These are phyloP conservation scores for Cochliopodium minus DNA, from an alignment of 208 protist species.

Conservation along the genomic window DNA sequence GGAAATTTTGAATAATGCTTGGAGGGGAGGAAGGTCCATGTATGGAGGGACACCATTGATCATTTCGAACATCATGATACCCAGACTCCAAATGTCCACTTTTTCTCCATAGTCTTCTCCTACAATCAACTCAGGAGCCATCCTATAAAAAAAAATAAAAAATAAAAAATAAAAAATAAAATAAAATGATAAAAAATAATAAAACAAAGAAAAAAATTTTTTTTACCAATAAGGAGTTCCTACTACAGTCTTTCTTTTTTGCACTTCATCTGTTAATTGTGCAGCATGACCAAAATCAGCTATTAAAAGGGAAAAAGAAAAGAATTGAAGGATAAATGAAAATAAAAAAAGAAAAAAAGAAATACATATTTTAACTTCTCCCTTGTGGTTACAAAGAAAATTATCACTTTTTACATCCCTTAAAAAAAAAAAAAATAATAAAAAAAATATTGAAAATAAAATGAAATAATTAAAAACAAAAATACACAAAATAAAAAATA, in stretches of 20 bases:
- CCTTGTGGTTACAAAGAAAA: neutral
- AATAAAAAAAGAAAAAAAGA: too few species aligned
- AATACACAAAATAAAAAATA: too few species aligned
- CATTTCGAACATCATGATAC: constrained; percentile 34
- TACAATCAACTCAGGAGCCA: constrained; percentile 45
- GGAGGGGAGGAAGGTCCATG: constrained; percentile 21
- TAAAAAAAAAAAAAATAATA: too few species aligned
- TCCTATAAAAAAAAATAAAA: too few species aligned
- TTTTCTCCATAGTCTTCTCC: constrained; percentile 12
- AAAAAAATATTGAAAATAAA: too few species aligned
- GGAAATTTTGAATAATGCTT: constrained; percentile 16
- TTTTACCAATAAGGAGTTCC: constrained; percentile 47
- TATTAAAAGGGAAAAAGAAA: constrained; percentile 15
- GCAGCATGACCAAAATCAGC: constrained; percentile 31
- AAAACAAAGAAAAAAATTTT: too few species aligned
- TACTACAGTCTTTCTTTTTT: constrained; percentile 26
- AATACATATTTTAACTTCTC: neutral
- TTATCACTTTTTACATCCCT: neutral
- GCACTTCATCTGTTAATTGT: constrained; percentile 12
- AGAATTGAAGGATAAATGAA: neutral
- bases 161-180: too few species aligned
- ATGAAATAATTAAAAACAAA: too few species aligned
- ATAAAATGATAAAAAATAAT: too few species aligned
- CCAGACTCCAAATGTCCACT: constrained; percentile 33
- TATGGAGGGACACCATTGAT: constrained; percentile 33